Conservation (phyloP, 805 yeast species). For the Starmerella tilneyi region DNA sequence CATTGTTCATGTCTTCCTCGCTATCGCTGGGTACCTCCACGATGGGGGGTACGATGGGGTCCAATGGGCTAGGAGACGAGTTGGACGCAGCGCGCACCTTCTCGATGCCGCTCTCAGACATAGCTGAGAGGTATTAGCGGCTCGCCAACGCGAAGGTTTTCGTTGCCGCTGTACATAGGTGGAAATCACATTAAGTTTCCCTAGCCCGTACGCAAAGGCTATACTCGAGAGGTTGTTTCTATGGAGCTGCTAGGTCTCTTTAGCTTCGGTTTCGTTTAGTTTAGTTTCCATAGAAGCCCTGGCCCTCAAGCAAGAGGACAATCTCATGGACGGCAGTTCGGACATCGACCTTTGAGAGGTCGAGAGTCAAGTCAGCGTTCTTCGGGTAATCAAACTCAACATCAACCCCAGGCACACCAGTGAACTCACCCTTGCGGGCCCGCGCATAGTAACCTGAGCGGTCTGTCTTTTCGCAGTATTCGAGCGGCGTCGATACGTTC, state of each 20-base stretch:
- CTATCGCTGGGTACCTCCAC: not conserved
- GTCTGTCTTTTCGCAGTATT: constrained; percentile 38
- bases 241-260: not conserved
- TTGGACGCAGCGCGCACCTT: too few species aligned
- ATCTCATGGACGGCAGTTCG: constrained; percentile 65
- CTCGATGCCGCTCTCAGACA: too few species aligned
- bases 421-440: constrained; percentile 39
- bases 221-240: too few species aligned
- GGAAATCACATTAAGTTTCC: too few species aligned
- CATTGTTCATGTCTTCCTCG: too few species aligned
- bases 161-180: too few species aligned
- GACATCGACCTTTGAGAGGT: constrained; percentile 45
- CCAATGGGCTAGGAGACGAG: too few species aligned
- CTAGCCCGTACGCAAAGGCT: too few species aligned
- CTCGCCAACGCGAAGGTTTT: too few species aligned
- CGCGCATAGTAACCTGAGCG: constrained; percentile 43
- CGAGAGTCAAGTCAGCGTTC: constrained; percentile 50
- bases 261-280: too few species aligned
- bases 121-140: too few species aligned
- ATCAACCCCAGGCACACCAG: constrained; percentile 40
- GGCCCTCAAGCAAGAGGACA: constrained; percentile 61
- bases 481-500: constrained; percentile 43
- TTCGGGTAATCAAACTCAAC: constrained; percentile 41
- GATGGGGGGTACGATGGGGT: not conserved
- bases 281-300: constrained; percentile 56